Evolutionary conservation across 805 yeast genomes (phyloP), one percentile per base, ranked within the genome.

Genomic region (Candida ponderosae): DNA sequence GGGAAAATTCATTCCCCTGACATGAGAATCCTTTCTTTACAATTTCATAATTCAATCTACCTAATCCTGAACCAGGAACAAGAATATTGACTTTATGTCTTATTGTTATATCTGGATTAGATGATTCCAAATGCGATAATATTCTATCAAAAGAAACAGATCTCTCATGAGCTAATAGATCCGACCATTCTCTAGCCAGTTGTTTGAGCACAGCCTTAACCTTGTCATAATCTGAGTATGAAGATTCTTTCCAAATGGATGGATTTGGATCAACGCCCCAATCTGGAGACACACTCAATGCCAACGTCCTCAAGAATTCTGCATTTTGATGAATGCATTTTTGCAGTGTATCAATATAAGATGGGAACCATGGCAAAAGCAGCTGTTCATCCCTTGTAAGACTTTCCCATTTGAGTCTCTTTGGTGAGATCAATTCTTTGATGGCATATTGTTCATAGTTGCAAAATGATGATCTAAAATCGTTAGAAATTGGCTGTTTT

Each of bases 1-100:
- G 76, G 18, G 80, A 70, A 46, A 75, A 68, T 46, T 79, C 86
- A 49, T 78, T 79, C 0, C 86, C 86, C 46, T 79, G 81, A n/a
- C 74, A 66, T 60, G 66, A 57, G 48, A 74, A 79, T 4, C 85
- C 85, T 37, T 63, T 44, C 36, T 45, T 55, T 2, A 75, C 79
- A 40, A 76, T 57, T 36, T 79, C 84, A 34, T 68, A 57, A 24
- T 76, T 77, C 36, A 77, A 50, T 35, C 85, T 53, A 0, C 82
- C 85, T 26, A 78, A 57, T 0, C 85, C 85, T 38, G 79, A 71
- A 1, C 86, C 86, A 0, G 85, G 84, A 4, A 74, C 72, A 14
- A 79, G 54, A 0, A 79, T 61, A 29, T 69, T 63, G 11, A 68
- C 41, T 13, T 63, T 35, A 16, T 57, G 66, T 21, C 81, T 52